Conservation (phyloP, 2,329 filamentous ascomycete species). For the Colletotrichum siamense region DNA sequence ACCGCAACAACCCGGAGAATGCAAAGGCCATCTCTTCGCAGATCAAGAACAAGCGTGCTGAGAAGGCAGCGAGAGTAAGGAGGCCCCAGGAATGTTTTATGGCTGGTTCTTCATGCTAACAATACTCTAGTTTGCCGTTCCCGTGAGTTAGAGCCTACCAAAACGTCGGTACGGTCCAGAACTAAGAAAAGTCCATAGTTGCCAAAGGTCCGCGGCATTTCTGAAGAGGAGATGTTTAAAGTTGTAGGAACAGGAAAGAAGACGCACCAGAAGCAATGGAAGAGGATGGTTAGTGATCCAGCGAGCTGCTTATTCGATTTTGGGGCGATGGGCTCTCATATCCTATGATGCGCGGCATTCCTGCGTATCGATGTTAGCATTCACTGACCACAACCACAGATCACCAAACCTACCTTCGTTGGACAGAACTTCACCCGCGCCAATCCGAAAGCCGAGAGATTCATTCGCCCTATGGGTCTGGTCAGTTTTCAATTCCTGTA, state of each 20-base stretch:
- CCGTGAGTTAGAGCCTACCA: constrained; percentile 35
- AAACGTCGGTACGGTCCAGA: constrained; percentile 49
- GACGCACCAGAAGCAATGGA: constrained; percentile 83
- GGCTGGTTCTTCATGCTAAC: not conserved
- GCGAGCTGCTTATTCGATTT: not conserved
- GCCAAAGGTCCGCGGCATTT: constrained; percentile 59
- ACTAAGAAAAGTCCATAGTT: constrained; percentile 37
- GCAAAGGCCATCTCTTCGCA: constrained; percentile 78
- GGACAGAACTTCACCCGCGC: constrained; percentile 48
- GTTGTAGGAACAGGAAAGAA: constrained; percentile 97
- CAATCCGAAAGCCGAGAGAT: constrained; percentile 41
- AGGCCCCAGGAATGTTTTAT: not conserved
- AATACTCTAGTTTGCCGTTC: constrained; percentile 74
- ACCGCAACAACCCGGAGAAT: constrained; percentile 68
- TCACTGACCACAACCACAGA: constrained; percentile 29
- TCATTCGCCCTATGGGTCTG: constrained; percentile 53
- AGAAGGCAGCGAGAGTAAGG: constrained; percentile 77
- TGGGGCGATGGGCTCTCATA: not conserved
- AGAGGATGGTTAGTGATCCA: constrained; percentile 64
- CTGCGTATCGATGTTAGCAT: not conserved
- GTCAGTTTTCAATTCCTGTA: not conserved
- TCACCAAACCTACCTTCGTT: constrained; percentile 88
- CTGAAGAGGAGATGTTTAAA: constrained; percentile 97
- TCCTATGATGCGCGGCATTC: not conserved
- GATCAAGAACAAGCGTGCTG: constrained; percentile 94